These are phyloP conservation scores for Phialemoniopsis sp. DNA, from an alignment of 2,329 filamentous ascomycete genomes.

Conservation along the genomic window DNA sequence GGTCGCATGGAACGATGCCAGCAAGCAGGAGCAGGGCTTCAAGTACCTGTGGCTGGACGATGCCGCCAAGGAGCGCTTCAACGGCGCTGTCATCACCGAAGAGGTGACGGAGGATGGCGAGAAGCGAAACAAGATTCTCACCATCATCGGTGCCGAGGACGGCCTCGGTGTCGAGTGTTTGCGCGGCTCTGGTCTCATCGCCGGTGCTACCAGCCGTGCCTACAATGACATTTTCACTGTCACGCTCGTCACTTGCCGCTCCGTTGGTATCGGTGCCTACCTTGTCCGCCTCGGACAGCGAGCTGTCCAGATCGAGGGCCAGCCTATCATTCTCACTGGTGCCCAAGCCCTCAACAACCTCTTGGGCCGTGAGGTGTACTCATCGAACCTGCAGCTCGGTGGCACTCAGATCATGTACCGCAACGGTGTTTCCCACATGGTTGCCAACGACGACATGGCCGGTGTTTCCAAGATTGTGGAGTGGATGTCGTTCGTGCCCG, in stretches of 20 bases:
- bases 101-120: constrained; percentile 82
- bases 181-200: constrained; percentile 95
- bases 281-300: constrained; percentile 96
- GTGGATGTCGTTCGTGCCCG: constrained; percentile 96
- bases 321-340: constrained; percentile 98
- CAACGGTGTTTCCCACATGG: constrained; percentile 99
- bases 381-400: constrained; percentile 97
- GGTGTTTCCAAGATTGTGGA: constrained; percentile 97
- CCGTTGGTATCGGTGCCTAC: constrained; percentile 98
- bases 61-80: constrained; percentile 81
- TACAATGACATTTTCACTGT: constrained; percentile 99
- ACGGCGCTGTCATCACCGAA: constrained; percentile 85
- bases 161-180: constrained; percentile 97
- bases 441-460: constrained; percentile 93
- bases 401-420: constrained; percentile 99
- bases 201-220: constrained; percentile 91
- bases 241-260: constrained; percentile 94
- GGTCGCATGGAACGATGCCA: constrained; percentile 87
- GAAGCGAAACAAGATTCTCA: constrained; percentile 88
- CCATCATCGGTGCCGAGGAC: constrained; percentile 88
- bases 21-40: constrained; percentile 83
- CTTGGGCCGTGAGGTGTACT: constrained; percentile 96
- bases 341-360: constrained; percentile 97
- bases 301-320: constrained; percentile 97
- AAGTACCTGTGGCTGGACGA: constrained; percentile 94